Evolutionary conservation across 768 basidiomycete species (phyloP), one percentile per base, ranked within the genome.

Genomic region (Lentinula sp.): DNA sequence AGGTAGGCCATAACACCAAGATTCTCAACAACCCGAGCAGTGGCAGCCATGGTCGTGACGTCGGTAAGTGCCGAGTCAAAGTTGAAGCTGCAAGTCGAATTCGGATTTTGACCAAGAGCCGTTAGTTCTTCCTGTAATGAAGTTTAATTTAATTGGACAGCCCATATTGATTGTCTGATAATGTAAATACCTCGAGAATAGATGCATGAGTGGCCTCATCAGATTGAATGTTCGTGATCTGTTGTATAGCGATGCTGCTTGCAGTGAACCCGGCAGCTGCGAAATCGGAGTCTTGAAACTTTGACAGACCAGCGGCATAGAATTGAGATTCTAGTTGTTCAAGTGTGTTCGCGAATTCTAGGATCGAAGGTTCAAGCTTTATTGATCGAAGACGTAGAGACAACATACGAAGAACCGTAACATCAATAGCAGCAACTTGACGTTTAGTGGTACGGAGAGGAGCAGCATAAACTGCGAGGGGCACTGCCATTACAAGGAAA

Each of bases 1-100:
- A 91, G 82, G 74, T 91, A 92, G 3, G 90, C 91, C 18, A 76
- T 71, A 41, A 92, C 89, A 58, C 92, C 92, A 45, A 90, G 79
- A 59, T 82, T 78, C 75, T 94, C 92, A 18, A 94, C 82, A 0
- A 86, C 76, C 62, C 91, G 90, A 1, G 91, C 92, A 9, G 80
- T 79, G 1, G 82, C 76, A 33, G 84, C 80, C 88, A 91, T 90
- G 13, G 85, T 86, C 3, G 80, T 36, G 41, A 92, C 90, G 69
- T 87, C 82, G 1, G 76, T 80, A 53, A 93, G 75, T 0, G 74
- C 88, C 2, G 76, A 72, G 59, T 77, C 77, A 64, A 94, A 91
- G 66, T 88, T 79, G 77, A 91, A 93, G 37, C 73, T 70, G 77
- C 91, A 93, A 28, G 70, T 74, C 12, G 76, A 75, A 57, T 89